Conservation (phyloP, 2,329 filamentous ascomycete genomes). For the Trichophyton simii region DNA sequence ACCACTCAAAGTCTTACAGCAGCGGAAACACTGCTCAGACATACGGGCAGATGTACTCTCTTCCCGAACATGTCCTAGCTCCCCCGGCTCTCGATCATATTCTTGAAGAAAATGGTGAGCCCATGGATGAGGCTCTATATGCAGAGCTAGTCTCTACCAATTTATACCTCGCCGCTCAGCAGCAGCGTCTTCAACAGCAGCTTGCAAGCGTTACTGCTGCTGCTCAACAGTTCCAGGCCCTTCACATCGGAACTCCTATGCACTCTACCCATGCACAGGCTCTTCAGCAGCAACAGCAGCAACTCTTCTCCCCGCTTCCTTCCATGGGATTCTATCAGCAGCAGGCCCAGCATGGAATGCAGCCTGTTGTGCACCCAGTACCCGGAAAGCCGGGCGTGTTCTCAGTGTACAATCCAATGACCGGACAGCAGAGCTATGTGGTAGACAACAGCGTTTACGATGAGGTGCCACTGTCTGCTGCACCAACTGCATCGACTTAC, state of each 20-base stretch:
- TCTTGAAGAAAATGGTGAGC: slow-evolving; percentile 53
- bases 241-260: slow-evolving; percentile 49
- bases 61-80: slow-evolving; percentile 46
- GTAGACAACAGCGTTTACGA: slow-evolving; percentile 53
- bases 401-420: slow-evolving; percentile 72
- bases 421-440: slow-evolving; percentile 71
- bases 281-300: slow-evolving; percentile 30
- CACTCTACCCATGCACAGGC: slow-evolving; percentile 8
- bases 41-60: slow-evolving; percentile 54
- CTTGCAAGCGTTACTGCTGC: slow-evolving; percentile 71
- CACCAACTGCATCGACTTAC: neutral
- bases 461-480: slow-evolving; percentile 23
- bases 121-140: slow-evolving; percentile 75
- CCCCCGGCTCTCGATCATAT: slow-evolving; percentile 47
- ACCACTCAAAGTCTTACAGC: slow-evolving; percentile 23
- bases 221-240: slow-evolving; percentile 66
- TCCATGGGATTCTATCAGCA: slow-evolving; percentile 48
- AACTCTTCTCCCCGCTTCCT: slow-evolving; percentile 38
- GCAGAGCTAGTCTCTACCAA: slow-evolving; percentile 85
- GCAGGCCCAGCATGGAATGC: slow-evolving; percentile 53
- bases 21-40: slow-evolving; percentile 26
- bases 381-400: slow-evolving; percentile 63
- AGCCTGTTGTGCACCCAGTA: slow-evolving; percentile 51
- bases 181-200: slow-evolving; percentile 90
- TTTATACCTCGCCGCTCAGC: slow-evolving; percentile 82